These are phyloP conservation scores for Talaromyces stipitatus DNA, from an alignment of 495 filamentous ascomycete genomes.

Conservation along the genomic window DNA sequence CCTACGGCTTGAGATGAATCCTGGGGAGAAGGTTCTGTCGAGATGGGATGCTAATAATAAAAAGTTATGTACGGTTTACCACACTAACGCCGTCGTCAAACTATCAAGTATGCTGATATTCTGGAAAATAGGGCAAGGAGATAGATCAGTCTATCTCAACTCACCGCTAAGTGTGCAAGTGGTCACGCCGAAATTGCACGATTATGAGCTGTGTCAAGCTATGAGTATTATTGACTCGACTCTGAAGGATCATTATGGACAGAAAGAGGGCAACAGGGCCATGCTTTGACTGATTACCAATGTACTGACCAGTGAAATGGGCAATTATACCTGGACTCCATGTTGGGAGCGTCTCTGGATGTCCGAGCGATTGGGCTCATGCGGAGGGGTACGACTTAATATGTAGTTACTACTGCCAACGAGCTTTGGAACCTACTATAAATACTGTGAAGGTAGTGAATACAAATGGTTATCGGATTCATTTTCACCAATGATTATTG, in stretches of 20 bases:
- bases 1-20: conserved; percentile 36
- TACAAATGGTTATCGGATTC: no score
- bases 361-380: no score
- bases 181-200: conserved; percentile 50
- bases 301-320: no score
- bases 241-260: conserved; percentile 16
- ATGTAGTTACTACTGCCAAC: no score
- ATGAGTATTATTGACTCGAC: conserved; percentile 46
- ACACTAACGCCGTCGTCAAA: background rate
- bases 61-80: conserved; percentile 45
- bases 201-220: conserved; percentile 46
- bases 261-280: background rate
- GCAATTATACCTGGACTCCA: no score
- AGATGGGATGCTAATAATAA: conserved; percentile 58
- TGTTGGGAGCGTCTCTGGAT: no score
- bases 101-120: conserved; percentile 2
- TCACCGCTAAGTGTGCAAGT: conserved; percentile 53
- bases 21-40: conserved; percentile 32
- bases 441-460: no score
- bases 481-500: no score
- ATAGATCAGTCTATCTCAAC: conserved; percentile 48
- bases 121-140: conserved; percentile 35
- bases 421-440: no score
- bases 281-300: no score
- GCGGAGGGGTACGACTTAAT: no score